These are phyloP conservation scores for Saturnispora kantuleensis DNA, from an alignment of 805 yeast species.

Conservation along the genomic window DNA sequence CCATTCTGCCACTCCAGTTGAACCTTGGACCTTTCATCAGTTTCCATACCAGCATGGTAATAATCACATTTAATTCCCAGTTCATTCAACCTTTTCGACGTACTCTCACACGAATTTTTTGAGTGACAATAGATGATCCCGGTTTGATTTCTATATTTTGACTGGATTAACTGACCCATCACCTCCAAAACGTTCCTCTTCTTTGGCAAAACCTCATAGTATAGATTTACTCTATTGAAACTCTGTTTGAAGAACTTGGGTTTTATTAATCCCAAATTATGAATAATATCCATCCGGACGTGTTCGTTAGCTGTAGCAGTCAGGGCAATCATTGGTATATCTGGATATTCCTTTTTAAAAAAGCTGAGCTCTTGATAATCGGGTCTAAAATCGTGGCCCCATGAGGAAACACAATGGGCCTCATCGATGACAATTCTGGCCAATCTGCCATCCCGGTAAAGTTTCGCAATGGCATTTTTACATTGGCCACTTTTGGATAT, in stretches of 20 bases:
- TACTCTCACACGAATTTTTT: slow-evolving; percentile 76
- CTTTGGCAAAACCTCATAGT: slow-evolving; percentile 68
- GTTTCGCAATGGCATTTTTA: slow-evolving; percentile 46
- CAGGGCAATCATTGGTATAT: slow-evolving; percentile 85
- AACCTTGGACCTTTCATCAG: slow-evolving; percentile 60
- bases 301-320: slow-evolving; percentile 95
- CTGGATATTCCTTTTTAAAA: slow-evolving; percentile 66
- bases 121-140: slow-evolving; percentile 95
- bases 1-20: slow-evolving; percentile 80
- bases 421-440: slow-evolving; percentile 93
- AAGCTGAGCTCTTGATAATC: slow-evolving; percentile 76
- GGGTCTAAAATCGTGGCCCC: slow-evolving; percentile 99
- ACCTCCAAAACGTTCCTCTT: slow-evolving; percentile 45
- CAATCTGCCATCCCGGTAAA: slow-evolving; percentile 46
- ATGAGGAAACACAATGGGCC: slow-evolving; percentile 95
- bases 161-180: slow-evolving; percentile 45
- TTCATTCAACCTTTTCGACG: slow-evolving; percentile 48
- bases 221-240: slow-evolving; percentile 81
- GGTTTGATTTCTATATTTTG: slow-evolving; percentile 44
- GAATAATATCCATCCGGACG: slow-evolving; percentile 77
- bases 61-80: slow-evolving; percentile 60
- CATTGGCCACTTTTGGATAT: slow-evolving; percentile 65
- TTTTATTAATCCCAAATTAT: slow-evolving; percentile 53
- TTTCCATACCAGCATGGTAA: slow-evolving; percentile 93
- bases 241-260: slow-evolving; percentile 76